Percentiles rank a stretch among this genome's conserved stretches.
These are phyloP conservation scores for Telfairia occidentalis DNA, from an alignment of 331 rosid genomes.

Conservation along the genomic window DNA sequence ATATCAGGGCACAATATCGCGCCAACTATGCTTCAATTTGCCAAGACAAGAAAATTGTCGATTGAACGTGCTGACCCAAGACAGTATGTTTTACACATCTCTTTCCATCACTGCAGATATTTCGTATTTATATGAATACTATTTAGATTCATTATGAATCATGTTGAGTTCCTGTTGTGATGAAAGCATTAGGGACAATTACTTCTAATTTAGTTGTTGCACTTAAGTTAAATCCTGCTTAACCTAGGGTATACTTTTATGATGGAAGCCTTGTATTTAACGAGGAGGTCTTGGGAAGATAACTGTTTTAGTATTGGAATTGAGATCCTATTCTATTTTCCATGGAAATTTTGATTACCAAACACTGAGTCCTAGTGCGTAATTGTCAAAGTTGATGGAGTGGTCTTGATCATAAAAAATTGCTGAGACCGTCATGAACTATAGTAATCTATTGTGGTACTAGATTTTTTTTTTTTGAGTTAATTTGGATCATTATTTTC, in stretches of 20 bases:
- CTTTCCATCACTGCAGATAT: background rate
- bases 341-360: too few relatives aligned
- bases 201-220: background rate
- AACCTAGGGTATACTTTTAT: background rate
- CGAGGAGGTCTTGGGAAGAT: background rate
- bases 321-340: background rate
- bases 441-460: too few relatives aligned
- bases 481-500: too few relatives aligned
- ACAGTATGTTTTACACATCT: constrained; percentile 31
- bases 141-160: background rate
- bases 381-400: background rate
- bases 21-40: constrained; percentile 29
- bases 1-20: constrained; percentile 31
- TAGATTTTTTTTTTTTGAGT: too few relatives aligned
- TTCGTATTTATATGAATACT: background rate
- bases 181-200: background rate
- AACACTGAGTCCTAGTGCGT: background rate
- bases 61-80: constrained; percentile 36
- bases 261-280: background rate
- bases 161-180: background rate
- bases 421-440: too few relatives aligned
- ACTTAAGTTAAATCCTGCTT: background rate
- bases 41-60: constrained; percentile 41
- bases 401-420: background rate
- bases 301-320: background rate